Conservation (phyloP, 768 basidiomycete genomes). For the Tricholoma sp. region DNA sequence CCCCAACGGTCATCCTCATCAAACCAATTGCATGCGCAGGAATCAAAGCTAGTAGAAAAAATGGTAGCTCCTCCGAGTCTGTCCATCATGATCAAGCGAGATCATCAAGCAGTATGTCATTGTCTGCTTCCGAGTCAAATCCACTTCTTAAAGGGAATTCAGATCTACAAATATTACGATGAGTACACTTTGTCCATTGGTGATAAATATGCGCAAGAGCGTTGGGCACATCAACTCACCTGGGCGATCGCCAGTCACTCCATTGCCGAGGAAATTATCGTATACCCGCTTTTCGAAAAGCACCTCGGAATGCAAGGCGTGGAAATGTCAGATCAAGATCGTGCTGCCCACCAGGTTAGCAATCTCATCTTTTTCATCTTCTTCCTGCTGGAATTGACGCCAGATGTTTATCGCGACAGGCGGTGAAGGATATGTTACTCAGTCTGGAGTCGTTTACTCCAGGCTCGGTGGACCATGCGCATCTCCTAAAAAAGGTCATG, state of each 20-base stretch:
- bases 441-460: constrained; percentile 40
- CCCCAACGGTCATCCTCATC: too few species aligned
- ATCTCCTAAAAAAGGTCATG: constrained; percentile 40
- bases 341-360: constrained; percentile 48
- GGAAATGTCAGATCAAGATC: constrained; percentile 49
- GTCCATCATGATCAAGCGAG: constrained; percentile 37
- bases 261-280: constrained; percentile 57
- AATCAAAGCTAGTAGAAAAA: too few species aligned
- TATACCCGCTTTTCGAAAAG: constrained; percentile 59
- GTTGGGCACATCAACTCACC: constrained; percentile 51
- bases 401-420: background rate
- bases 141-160: constrained; percentile 12
- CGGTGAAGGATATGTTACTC: constrained; percentile 15
- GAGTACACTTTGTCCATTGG: constrained; percentile 37
- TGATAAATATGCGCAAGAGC: constrained; percentile 41
- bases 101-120: constrained; percentile 40
- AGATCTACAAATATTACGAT: constrained; percentile 54
- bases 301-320: constrained; percentile 47
- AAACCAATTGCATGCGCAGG: too few species aligned
- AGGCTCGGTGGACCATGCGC: constrained; percentile 39
- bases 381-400: background rate
- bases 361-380: background rate
- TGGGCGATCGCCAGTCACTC: constrained; percentile 64
- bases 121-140: background rate
- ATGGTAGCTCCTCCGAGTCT: background rate